Base-by-base conservation (phyloP, 768 basidiomycete genomes). In the Lentinula sp. region DNA sequence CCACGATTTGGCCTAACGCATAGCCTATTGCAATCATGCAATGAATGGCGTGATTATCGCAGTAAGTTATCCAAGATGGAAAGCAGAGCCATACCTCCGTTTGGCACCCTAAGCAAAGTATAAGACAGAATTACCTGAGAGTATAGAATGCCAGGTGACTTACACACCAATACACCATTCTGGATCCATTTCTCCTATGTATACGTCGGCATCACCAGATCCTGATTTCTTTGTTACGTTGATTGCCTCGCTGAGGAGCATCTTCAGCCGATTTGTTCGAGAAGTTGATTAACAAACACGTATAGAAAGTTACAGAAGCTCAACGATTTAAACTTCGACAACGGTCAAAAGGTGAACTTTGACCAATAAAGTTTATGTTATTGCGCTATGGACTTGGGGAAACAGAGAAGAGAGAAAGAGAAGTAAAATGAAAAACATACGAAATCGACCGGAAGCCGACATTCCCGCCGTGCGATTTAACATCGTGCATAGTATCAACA, bases 1-100 rank as follows among this genome's bases (percentile, higher is more conserved):
- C 76, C 0, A 88, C 61, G 18, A 84, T 70, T 46, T 83, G 70
- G 0, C 80, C 83, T 15, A 88, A 73, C 16, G 83, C 71, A 66
- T 86, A 88, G 23, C 87, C 87, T 89, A 59, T 8, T 28, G 43
- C 9, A 31, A 48, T 10, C 18, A 39, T 28, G 0, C 10, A 28
- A 28, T n/a, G 21, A 10, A 8, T 21, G 31, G 1, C 11, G 11
- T 18, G 21, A 31, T 8, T 39, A 13, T 6, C 37, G 6, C 37
- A 39, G 37, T 39, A 39, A 39, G 37, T 39, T 8, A 8, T 13
- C 3, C 5, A 5, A 39, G 3, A 39, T 21, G 8, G 11, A 57
- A 18, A 28, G n/a, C 7, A 4, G 5, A 4, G 34, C 21, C 15
- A 18, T 55, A 58, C 57, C 57, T 18, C 57, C 57, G 31, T 49